Evolutionary conservation across 1,139 yeast species (phyloP).

Genomic region (Protomyces gravidus): DNA sequence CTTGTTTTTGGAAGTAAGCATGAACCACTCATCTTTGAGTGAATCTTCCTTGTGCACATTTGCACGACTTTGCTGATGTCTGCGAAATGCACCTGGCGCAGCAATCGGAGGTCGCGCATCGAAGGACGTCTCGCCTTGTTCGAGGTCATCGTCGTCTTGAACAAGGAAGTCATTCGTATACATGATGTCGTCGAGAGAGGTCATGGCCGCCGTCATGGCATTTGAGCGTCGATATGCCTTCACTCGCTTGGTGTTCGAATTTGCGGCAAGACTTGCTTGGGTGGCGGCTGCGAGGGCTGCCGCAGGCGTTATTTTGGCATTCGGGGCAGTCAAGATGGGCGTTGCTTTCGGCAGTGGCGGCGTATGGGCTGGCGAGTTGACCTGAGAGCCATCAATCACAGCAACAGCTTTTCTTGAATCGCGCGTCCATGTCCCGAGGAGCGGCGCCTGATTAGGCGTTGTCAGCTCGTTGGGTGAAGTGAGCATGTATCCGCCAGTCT

Average conservation of each 20-base stretch:
- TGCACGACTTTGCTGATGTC: slow-evolving; percentile 8
- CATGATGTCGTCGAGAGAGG: slow-evolving; percentile 27
- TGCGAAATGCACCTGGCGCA: slow-evolving; percentile 14
- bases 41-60: slow-evolving; percentile 18
- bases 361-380: slow-evolving; percentile 15
- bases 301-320: not conserved
- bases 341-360: not conserved
- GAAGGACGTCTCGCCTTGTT: not conserved
- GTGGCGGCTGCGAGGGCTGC: not conserved
- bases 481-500: not conserved
- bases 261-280: not conserved
- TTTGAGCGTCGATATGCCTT: slow-evolving; percentile 8
- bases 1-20: slow-evolving; percentile 12
- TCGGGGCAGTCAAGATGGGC: not conserved
- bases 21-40: slow-evolving; percentile 21
- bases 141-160: not conserved
- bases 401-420: slow-evolving; percentile 26
- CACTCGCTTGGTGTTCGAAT: not conserved
- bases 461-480: slow-evolving; percentile 14
- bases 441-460: slow-evolving; percentile 26
- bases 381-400: slow-evolving; percentile 24
- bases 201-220: slow-evolving; percentile 17
- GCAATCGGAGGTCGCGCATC: slow-evolving; percentile 2
- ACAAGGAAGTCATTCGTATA: slow-evolving; percentile 18
- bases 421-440: slow-evolving; percentile 29